Percentiles rank a stretch among this genome's conserved stretches.
These are phyloP conservation scores for Annona cherimola DNA, from an alignment of 164 flowering plant genomes.

Conservation along the genomic window DNA sequence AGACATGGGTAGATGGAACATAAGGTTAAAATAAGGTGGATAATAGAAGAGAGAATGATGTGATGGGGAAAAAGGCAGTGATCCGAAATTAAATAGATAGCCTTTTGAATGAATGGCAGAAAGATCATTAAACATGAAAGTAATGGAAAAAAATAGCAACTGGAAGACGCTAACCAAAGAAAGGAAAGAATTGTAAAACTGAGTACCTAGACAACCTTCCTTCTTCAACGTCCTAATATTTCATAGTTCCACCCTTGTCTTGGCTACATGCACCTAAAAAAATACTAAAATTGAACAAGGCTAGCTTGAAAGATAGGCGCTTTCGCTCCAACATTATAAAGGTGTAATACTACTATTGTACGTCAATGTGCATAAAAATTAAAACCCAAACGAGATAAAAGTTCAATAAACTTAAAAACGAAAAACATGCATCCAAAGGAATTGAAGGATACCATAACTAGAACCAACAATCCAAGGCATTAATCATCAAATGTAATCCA, in stretches of 20 bases:
- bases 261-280: constrained; percentile 42
- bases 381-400: neutral
- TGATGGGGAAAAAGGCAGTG: too few species aligned
- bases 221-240: constrained; percentile 73
- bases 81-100: too few species aligned
- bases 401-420: neutral
- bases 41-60: too few species aligned
- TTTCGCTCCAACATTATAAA: neutral
- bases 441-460: neutral
- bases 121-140: too few species aligned
- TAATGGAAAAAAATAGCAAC: neutral
- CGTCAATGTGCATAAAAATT: neutral
- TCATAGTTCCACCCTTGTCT: constrained; percentile 88
- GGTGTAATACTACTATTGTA: neutral
- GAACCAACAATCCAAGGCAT: too few species aligned
- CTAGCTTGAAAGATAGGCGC: neutral
- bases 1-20: neutral
- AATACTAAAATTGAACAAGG: neutral
- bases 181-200: neutral
- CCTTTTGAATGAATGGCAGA: too few species aligned
- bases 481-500: neutral
- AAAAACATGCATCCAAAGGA: neutral
- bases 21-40: too few species aligned
- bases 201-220: constrained; percentile 54
- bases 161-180: neutral